These are phyloP conservation scores for Colletotrichum sp. DNA, from an alignment of 2,329 filamentous ascomycete species.

Conservation along the genomic window DNA sequence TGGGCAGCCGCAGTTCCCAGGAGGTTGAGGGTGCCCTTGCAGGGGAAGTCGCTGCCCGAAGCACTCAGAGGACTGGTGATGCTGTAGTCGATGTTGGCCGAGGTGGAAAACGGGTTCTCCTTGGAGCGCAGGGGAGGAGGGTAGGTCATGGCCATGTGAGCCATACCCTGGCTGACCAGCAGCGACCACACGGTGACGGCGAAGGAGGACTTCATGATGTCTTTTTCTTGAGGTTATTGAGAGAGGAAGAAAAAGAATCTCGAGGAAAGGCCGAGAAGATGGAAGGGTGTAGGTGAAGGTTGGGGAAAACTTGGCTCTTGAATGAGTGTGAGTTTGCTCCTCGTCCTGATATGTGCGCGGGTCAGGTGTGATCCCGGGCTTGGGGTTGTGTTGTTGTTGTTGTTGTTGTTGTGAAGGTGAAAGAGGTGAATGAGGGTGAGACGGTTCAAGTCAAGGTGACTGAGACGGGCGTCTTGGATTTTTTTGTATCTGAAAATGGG, in stretches of 20 bases:
- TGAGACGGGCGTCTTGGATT: slow-evolving; percentile 1
- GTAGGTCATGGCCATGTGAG: slow-evolving; percentile 62
- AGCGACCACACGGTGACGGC: slow-evolving; percentile 31
- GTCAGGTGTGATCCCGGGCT: neutral
- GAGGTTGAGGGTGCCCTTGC: slow-evolving; percentile 68
- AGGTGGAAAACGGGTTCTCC: slow-evolving; percentile 50
- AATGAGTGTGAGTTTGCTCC: slow-evolving; percentile 16
- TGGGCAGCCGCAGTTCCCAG: slow-evolving; percentile 54
- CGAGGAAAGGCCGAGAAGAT: neutral
- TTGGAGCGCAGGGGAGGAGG: slow-evolving; percentile 60
- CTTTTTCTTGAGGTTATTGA: slow-evolving; percentile 1
- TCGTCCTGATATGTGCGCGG: neutral
- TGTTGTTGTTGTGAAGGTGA: neutral
- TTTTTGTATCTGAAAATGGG: slow-evolving; percentile 9
- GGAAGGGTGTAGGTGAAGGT: neutral
- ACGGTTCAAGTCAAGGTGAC: slow-evolving; percentile 14
- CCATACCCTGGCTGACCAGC: slow-evolving; percentile 48
- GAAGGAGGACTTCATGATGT: slow-evolving; percentile 44
- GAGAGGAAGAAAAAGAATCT: slow-evolving; percentile 7
- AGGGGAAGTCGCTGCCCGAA: slow-evolving; percentile 73
- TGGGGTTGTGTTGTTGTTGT: neutral
- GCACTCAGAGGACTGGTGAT: slow-evolving; percentile 71
- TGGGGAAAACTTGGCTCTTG: neutral
- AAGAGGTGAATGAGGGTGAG: slow-evolving; percentile 17
- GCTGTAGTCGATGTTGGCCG: slow-evolving; percentile 66